Conservation (phyloP, 345 rosid species). For the Corymbia maculata region DNA sequence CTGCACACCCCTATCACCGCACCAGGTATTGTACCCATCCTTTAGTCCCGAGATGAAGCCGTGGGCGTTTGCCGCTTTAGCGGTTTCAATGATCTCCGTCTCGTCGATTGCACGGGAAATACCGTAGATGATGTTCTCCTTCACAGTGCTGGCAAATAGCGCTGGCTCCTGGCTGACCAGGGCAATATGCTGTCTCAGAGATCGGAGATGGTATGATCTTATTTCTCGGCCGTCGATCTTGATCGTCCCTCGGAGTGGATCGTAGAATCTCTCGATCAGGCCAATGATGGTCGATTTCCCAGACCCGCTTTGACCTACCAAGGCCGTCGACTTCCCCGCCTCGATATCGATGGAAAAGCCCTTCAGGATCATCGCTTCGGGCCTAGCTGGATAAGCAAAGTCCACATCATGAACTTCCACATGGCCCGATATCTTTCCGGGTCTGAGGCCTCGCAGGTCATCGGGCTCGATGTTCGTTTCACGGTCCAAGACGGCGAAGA, state of each 20-base stretch:
- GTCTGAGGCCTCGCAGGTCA: not conserved
- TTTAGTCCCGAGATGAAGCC: conserved; percentile 9
- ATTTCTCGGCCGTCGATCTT: not conserved
- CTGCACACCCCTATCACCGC: conserved; percentile 19
- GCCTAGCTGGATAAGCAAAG: not conserved
- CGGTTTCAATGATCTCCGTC: conserved; percentile 2
- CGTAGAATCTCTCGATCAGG: conserved; percentile 3
- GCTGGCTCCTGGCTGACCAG: conserved; percentile 19
- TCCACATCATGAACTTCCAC: not conserved
- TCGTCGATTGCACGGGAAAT: not conserved
- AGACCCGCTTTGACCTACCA: not conserved
- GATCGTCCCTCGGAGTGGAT: not conserved
- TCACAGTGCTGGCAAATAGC: conserved; percentile 1
- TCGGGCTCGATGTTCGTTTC: not conserved
- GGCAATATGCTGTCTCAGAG: not conserved
- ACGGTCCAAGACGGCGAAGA: not conserved
- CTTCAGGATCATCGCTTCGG: not conserved
- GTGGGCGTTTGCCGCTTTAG: conserved; percentile 18
- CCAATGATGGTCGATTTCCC: conserved; percentile 6
- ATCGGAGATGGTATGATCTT: not conserved
- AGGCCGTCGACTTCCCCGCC: not conserved
- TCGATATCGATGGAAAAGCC: not conserved
- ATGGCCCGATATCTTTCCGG: not conserved
- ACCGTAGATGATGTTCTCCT: conserved; percentile 3
- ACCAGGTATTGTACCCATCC: conserved; percentile 17